Evolutionary conservation across 2,329 filamentous ascomycete genomes (phyloP).

Genomic region (Ophiostoma tasmaniense): DNA sequence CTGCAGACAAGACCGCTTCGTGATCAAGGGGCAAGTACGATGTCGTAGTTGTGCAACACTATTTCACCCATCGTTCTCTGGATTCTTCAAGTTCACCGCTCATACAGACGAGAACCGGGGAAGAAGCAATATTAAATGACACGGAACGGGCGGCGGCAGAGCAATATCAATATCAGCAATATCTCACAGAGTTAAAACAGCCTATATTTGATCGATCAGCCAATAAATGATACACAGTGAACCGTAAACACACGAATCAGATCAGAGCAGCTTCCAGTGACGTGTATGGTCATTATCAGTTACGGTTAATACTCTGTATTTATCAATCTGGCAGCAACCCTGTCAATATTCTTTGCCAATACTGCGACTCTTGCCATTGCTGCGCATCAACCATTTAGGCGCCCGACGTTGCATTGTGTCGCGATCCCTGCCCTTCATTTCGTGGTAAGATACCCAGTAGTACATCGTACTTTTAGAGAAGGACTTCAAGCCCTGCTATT

Average conservation of each 20-base stretch:
- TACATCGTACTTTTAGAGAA: too few species aligned
- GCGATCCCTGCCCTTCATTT: background rate
- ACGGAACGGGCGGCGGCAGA: background rate
- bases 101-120: background rate
- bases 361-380: background rate
- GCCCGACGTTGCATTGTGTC: conserved; percentile 3
- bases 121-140: background rate
- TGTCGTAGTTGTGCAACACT: background rate
- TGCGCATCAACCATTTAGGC: background rate
- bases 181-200: background rate
- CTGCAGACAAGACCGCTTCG: background rate
- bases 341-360: background rate
- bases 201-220: too few species aligned
- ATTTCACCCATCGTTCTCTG: too few species aligned
- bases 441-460: too few species aligned
- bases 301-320: too few species aligned
- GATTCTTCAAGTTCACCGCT: too few species aligned
- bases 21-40: background rate
- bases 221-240: background rate
- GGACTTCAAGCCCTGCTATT: background rate
- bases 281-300: background rate
- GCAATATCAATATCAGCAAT: background rate
- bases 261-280: background rate
- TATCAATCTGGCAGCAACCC: background rate
- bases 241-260: background rate